These are phyloP conservation scores for Colletotrichum agaves DNA, from an alignment of 2,329 filamentous ascomycete species.

Conservation along the genomic window DNA sequence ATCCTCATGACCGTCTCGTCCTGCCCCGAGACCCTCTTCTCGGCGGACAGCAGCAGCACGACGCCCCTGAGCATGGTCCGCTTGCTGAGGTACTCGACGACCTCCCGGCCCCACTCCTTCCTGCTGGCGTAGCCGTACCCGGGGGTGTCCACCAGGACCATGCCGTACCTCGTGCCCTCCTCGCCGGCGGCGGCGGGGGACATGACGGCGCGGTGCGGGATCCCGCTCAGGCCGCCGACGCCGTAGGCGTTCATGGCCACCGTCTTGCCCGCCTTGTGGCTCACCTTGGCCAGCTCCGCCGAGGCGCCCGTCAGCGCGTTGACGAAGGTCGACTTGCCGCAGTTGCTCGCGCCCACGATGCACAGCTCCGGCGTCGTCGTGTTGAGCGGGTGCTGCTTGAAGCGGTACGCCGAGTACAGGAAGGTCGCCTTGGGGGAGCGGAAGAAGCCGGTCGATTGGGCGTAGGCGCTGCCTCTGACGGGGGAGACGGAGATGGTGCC, in stretches of 20 bases:
- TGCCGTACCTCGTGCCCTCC: constrained; percentile 55
- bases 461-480: not conserved
- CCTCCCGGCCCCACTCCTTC: constrained; percentile 62
- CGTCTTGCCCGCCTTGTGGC: constrained; percentile 63
- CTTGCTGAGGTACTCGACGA: constrained; percentile 60
- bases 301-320: constrained; percentile 75
- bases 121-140: constrained; percentile 61
- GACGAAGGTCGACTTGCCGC: constrained; percentile 89
- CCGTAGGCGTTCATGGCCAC: constrained; percentile 67
- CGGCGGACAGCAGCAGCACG: constrained; percentile 63
- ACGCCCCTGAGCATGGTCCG: constrained; percentile 61
- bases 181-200: constrained; percentile 42
- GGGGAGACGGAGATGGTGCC: constrained; percentile 7
- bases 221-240: constrained; percentile 53
- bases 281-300: constrained; percentile 57
- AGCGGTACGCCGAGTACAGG: constrained; percentile 61
- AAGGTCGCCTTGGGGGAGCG: constrained; percentile 43
- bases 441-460: constrained; percentile 23
- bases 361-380: constrained; percentile 71
- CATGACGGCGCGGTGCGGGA: constrained; percentile 43
- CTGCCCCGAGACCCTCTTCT: constrained; percentile 60
- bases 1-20: constrained; percentile 60
- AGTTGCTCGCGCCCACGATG: constrained; percentile 87
- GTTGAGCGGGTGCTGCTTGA: constrained; percentile 62
- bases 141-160: constrained; percentile 63